Evolutionary conservation across 208 protist genomes (phyloP), one percentile per base, ranked within the genome.

Genomic region (Porcisia hertigi): DNA sequence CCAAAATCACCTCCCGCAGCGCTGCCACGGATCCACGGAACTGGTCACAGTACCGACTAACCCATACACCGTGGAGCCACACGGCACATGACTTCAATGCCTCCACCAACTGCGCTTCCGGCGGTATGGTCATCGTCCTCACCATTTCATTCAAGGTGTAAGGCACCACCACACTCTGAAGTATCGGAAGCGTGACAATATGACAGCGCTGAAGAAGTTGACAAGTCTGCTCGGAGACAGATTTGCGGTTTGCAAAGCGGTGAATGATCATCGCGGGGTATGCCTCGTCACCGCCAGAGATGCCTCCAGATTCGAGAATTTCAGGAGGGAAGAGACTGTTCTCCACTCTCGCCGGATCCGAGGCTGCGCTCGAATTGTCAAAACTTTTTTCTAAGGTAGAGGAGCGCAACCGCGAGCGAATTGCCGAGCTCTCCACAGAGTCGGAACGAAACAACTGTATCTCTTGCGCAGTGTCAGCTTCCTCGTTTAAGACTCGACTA

Each of bases 11-110:
- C 66, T 96, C 94, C 25, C 91, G 87, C 63, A 97, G 60, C 23
- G 94, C 89, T 0, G 91, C 94, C 0, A 82, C 80, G 7, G 80
- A 76, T n/a, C 94, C 92, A 20, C 82, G 86, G 57, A 97, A 92
- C 23, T 83, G 69, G 1, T 84, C 70, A 43, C 82, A 79, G n/a
- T 54, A 75, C 41, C 86, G 84, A 20, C 83, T 83, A 0, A 96
- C 82, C 94, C 94, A 97, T 47, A 97, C 94, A 39, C 94, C 94
- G 63, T 97, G 94, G 82, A 93, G 88, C 76, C 84, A 94, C 54
- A 94, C 81, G 0, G 89, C 88, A 49, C 66, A 83, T 47, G 76
- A 72, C 62, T 83, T 79, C 18, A 96, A 75, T 16, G 84, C 82
- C 3, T 86, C 83, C 12, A 97, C 57, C 34, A 94, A 62, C 64